Conservation (phyloP, 2,329 filamentous ascomycete genomes). For the Hypoxylon rubiginosum region DNA sequence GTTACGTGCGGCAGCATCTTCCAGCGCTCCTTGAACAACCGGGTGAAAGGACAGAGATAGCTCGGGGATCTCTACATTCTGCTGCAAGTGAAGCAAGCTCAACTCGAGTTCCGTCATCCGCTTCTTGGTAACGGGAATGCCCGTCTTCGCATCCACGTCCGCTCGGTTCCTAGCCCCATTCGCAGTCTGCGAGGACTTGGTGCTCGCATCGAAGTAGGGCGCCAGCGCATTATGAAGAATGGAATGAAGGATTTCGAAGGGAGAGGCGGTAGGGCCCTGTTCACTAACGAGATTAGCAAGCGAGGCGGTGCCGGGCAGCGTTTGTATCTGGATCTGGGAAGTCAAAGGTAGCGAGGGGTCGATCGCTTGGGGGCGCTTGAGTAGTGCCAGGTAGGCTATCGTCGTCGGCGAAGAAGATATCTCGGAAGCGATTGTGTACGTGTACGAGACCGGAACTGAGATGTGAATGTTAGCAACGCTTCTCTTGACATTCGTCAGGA, state of each 20-base stretch:
- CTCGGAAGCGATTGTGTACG: conserved; percentile 85
- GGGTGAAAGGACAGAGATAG: conserved; percentile 89
- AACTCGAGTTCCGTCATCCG: conserved; percentile 94
- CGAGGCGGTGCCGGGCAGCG: conserved; percentile 84
- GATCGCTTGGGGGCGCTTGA: conserved; percentile 91
- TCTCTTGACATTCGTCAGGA: background rate
- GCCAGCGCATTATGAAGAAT: conserved; percentile 91
- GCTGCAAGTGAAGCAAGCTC: conserved; percentile 90
- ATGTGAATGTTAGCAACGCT: conserved; percentile 46
- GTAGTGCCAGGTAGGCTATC: conserved; percentile 85
- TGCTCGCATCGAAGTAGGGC: conserved; percentile 97
- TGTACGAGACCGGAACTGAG: conserved; percentile 68
- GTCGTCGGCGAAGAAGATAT: conserved; percentile 85
- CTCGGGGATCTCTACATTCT: conserved; percentile 98
- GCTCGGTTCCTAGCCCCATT: conserved; percentile 78
- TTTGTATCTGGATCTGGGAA: conserved; percentile 92
- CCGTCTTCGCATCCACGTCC: conserved; percentile 91
- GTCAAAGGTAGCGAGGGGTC: conserved; percentile 85
- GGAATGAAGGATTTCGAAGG: conserved; percentile 93
- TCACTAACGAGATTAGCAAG: conserved; percentile 75
- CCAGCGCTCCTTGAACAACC: conserved; percentile 85
- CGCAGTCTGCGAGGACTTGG: conserved; percentile 79
- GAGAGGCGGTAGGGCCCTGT: conserved; percentile 80
- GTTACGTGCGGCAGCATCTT: conserved; percentile 77
- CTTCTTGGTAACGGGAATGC: conserved; percentile 97